Evolutionary conservation across 177 flowering plant genomes (phyloP).

Genomic region (Vitis hybrid): DNA sequence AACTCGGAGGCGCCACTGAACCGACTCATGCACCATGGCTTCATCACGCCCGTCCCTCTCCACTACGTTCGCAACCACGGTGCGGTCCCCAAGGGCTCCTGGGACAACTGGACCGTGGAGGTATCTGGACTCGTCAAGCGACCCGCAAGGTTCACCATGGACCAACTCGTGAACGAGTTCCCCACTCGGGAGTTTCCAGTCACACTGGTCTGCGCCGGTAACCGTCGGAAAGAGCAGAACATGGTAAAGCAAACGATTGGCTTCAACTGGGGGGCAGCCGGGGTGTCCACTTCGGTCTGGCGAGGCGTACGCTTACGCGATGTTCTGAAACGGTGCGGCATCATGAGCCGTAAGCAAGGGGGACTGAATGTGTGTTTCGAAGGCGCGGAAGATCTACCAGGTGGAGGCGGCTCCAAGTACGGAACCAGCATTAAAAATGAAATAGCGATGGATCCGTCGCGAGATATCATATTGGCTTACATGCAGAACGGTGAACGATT

Average conservation of each 20-base stretch:
- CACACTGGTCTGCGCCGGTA: slow-evolving; percentile 93
- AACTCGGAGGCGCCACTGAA: slow-evolving; percentile 79
- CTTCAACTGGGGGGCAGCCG: slow-evolving; percentile 96
- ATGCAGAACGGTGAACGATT: slow-evolving; percentile 89
- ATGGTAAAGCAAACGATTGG: slow-evolving; percentile 85
- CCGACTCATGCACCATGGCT: slow-evolving; percentile 87
- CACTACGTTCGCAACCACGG: slow-evolving; percentile 99
- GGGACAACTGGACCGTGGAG: slow-evolving; percentile 88
- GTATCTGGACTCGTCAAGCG: slow-evolving; percentile 71
- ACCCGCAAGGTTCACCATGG: slow-evolving; percentile 72
- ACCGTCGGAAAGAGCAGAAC: slow-evolving; percentile 92
- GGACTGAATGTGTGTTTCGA: slow-evolving; percentile 88
- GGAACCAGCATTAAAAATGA: slow-evolving; percentile 73
- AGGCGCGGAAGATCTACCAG: slow-evolving; percentile 90
- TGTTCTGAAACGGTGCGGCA: slow-evolving; percentile 69
- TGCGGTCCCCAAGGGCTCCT: slow-evolving; percentile 60
- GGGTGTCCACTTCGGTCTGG: slow-evolving; percentile 88
- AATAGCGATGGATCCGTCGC: slow-evolving; percentile 74
- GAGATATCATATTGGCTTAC: slow-evolving; percentile 84
- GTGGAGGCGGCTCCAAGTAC: slow-evolving; percentile 93
- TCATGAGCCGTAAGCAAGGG: slow-evolving; percentile 46
- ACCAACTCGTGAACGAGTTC: slow-evolving; percentile 67
- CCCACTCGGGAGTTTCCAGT: slow-evolving; percentile 65
- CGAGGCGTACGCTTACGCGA: slow-evolving; percentile 65
- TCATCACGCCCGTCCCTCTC: slow-evolving; percentile 88